Conservation (phyloP, 2,329 filamentous ascomycete genomes). For the Colletotrichum musae region DNA sequence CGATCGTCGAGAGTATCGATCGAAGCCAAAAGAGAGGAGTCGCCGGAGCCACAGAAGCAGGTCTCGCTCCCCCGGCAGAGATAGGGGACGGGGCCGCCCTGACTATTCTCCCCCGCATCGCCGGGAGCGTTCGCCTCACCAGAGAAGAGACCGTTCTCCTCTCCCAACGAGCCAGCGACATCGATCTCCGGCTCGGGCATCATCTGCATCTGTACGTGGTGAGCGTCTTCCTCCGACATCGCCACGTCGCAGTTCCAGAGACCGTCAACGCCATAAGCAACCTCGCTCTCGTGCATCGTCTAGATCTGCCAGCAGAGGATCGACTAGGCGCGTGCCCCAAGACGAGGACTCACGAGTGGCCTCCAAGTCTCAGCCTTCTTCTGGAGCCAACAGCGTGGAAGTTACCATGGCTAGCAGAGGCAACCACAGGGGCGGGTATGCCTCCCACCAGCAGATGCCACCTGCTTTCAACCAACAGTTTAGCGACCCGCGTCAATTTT, state of each 20-base stretch:
- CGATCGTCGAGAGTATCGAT: constrained; percentile 27
- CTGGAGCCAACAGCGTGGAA: constrained; percentile 53
- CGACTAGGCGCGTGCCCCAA: constrained; percentile 28
- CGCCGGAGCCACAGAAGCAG: constrained; percentile 36
- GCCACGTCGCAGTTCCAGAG: constrained; percentile 31
- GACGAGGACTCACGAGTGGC: constrained; percentile 29
- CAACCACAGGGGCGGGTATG: constrained; percentile 50
- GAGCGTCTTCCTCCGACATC: constrained; percentile 27
- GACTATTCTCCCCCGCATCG: constrained; percentile 29
- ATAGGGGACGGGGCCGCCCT: constrained; percentile 21
- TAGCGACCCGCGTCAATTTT: constrained; percentile 60
- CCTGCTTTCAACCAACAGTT: constrained; percentile 53
- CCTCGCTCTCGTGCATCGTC: constrained; percentile 32
- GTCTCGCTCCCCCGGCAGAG: constrained; percentile 38
- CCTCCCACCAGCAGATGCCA: constrained; percentile 51
- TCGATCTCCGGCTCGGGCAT: constrained; percentile 21
- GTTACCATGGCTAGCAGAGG: constrained; percentile 53
- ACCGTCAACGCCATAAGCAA: constrained; percentile 26
- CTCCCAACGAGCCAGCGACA: constrained; percentile 21
- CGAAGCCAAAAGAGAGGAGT: constrained; percentile 31
- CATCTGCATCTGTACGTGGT: constrained; percentile 23
- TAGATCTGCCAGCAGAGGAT: constrained; percentile 40
- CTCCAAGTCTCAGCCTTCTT: constrained; percentile 44
- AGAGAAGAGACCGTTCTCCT: constrained; percentile 35
- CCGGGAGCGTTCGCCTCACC: constrained; percentile 30